Evolutionary conservation across 805 yeast species (phyloP).

Genomic region (Naumovozyma castellii): DNA sequence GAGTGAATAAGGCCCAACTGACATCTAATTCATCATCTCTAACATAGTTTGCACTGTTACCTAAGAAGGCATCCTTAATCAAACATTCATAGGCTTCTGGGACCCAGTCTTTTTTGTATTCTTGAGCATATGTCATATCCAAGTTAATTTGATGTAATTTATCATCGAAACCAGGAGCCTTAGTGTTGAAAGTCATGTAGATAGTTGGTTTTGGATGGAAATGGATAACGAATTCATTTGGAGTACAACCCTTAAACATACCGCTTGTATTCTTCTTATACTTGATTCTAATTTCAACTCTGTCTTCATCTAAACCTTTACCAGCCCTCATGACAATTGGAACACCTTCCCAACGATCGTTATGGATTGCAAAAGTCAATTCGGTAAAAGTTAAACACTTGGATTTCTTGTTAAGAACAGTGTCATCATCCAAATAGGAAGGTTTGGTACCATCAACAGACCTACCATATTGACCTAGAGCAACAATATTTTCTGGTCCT

Average conservation of each 20-base stretch:
- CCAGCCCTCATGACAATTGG: conserved; percentile 97
- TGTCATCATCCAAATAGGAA: conserved; percentile 82
- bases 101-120: conserved; percentile 84
- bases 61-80: conserved; percentile 80
- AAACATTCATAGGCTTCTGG: conserved; percentile 97
- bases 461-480: conserved; percentile 83
- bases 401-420: conserved; percentile 71
- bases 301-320: conserved; percentile 88
- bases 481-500: conserved; percentile 51
- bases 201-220: conserved; percentile 93
- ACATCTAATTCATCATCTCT: conserved; percentile 95
- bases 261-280: conserved; percentile 80
- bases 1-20: conserved; percentile 90
- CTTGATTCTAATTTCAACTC: conserved; percentile 92
- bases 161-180: conserved; percentile 84
- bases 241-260: conserved; percentile 66
- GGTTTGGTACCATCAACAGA: conserved; percentile 87
- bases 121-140: conserved; percentile 72
- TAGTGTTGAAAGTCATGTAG: conserved; percentile 85
- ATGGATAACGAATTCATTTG: conserved; percentile 89
- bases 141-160: conserved; percentile 78
- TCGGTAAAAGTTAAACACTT: conserved; percentile 93
- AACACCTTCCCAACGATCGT: conserved; percentile 98
- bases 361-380: conserved; percentile 61
- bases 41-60: conserved; percentile 94